A percentile compares a stretch with the other conserved stretches of the same genome.
Conservation (phyloP, 352 stramenopile genomes). For the Globisporangium heterothallicum region DNA sequence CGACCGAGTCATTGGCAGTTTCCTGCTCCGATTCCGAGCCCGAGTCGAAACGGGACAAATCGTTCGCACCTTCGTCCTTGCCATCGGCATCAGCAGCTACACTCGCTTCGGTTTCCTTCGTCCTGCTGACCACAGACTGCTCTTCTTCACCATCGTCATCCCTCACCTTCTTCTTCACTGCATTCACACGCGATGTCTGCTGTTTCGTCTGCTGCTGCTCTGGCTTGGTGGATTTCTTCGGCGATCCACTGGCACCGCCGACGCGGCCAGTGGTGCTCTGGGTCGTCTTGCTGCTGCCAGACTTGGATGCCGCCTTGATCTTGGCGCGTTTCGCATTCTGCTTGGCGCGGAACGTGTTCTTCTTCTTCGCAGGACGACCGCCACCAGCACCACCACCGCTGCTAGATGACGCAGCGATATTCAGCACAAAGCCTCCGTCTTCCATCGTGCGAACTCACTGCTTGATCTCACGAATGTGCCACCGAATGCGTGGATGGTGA, state of each 20-base stretch:
- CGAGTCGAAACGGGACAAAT: constrained; percentile 13
- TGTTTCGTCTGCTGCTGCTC: background rate
- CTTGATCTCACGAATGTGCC: too few relatives aligned
- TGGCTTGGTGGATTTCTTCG: constrained; percentile 3
- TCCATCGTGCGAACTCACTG: constrained; percentile 42
- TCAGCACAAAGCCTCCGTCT: constrained; percentile 64
- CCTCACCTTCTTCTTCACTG: constrained; percentile 12
- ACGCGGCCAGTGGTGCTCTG: constrained; percentile 7
- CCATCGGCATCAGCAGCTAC: background rate
- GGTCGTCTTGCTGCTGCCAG: constrained; percentile 6
- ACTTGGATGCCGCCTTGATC: constrained; percentile 21
- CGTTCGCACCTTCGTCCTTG: constrained; percentile 7
- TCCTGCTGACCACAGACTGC: too few relatives aligned
- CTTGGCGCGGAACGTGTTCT: constrained; percentile 75
- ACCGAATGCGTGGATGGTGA: background rate
- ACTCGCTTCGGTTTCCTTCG: background rate
- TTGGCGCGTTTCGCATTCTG: constrained; percentile 41
- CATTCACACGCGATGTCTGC: background rate
- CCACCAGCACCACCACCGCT: constrained; percentile 14
- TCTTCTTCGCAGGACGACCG: constrained; percentile 49
- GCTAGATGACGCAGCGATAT: constrained; percentile 62
- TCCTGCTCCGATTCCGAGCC: constrained; percentile 12
- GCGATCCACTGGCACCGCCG: background rate
- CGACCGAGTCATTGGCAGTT: constrained; percentile 7
- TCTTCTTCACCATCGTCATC: constrained; percentile 6